These are phyloP conservation scores for Nakazawaea ambrosiae DNA, from an alignment of 805 yeast species.

Conservation along the genomic window DNA sequence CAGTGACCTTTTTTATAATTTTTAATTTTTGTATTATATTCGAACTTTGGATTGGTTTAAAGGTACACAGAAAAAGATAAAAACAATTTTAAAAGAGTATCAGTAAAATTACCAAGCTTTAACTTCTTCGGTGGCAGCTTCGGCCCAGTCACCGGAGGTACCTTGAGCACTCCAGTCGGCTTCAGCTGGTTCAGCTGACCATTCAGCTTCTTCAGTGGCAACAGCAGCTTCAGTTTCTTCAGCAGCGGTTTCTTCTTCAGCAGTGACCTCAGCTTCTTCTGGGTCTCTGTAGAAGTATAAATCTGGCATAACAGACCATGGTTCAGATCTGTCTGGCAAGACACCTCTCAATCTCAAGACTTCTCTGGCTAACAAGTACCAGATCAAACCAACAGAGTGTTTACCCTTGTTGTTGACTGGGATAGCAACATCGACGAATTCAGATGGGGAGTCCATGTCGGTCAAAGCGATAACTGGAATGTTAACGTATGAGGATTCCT, in stretches of 20 bases:
- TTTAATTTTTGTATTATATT: no score
- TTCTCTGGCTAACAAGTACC: conserved; percentile 99
- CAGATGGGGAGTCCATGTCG: conserved; percentile 98
- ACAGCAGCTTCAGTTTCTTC: conserved; percentile 59
- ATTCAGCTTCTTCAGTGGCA: conserved; percentile 45
- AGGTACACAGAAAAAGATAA: not conserved
- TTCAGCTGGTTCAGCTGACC: conserved; percentile 47
- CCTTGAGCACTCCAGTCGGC: conserved; percentile 74
- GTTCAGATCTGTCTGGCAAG: conserved; percentile 90
- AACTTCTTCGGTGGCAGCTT: conserved; percentile 48
- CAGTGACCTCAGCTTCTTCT: conserved; percentile 89
- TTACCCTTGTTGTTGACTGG: conserved; percentile 99
- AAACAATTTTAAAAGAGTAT: not conserved
- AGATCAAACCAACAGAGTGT: conserved; percentile 98
- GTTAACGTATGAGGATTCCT: conserved; percentile 99
- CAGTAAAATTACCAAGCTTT: conserved; percentile 19
- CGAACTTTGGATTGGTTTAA: not conserved
- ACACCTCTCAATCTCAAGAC: conserved; percentile 98
- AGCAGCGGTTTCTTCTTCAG: conserved; percentile 54
- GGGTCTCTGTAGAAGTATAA: conserved; percentile 99
- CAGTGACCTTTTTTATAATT: no score
- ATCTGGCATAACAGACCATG: conserved; percentile 99
- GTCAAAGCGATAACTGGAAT: conserved; percentile 99
- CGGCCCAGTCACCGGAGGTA: conserved; percentile 40
- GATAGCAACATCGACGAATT: conserved; percentile 98